A percentile compares a stretch with the other conserved stretches of the same genome.
Evolutionary conservation across 768 basidiomycete genomes (phyloP).

Genomic region (Boletales sp.): DNA sequence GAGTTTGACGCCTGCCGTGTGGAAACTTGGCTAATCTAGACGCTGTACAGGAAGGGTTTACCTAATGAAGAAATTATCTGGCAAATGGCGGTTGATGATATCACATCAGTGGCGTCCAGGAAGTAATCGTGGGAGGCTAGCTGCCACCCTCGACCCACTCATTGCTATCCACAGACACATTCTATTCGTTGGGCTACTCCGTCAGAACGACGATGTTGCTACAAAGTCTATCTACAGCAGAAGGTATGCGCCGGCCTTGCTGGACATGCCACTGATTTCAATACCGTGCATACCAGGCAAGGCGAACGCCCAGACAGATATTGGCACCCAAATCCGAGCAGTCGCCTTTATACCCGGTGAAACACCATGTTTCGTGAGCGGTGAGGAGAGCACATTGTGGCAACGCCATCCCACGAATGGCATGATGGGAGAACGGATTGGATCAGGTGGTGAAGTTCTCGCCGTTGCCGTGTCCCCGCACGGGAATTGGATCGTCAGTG

Average conservation of each 20-base stretch:
- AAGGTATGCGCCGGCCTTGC: neutral
- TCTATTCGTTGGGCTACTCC: neutral
- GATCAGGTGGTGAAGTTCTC: neutral
- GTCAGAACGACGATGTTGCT: slow-evolving; percentile 2
- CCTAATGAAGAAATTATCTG: too few species aligned
- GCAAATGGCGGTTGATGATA: too few species aligned
- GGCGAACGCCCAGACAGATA: neutral
- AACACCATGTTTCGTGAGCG: slow-evolving; percentile 3
- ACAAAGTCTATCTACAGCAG: neutral
- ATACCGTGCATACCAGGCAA: neutral
- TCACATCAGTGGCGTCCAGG: too few species aligned
- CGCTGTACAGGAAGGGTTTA: too few species aligned
- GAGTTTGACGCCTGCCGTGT: too few species aligned
- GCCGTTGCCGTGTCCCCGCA: slow-evolving; percentile 10
- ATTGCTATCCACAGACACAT: neutral
- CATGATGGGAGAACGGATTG: slow-evolving; percentile 12
- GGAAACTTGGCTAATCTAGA: too few species aligned
- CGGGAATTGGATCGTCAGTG: slow-evolving; percentile 7
- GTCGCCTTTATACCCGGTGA: slow-evolving; percentile 7
- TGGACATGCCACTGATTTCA: neutral
- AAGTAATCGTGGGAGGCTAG: too few species aligned
- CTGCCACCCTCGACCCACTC: neutral
- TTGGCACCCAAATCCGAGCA: slow-evolving; percentile 10
- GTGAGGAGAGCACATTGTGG: slow-evolving; percentile 8
- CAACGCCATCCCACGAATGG: slow-evolving; percentile 1